phyloP scores from a whole-genome alignment of 441 rosid genomes.

The Euphorbia schlechtendalii region DNA sequence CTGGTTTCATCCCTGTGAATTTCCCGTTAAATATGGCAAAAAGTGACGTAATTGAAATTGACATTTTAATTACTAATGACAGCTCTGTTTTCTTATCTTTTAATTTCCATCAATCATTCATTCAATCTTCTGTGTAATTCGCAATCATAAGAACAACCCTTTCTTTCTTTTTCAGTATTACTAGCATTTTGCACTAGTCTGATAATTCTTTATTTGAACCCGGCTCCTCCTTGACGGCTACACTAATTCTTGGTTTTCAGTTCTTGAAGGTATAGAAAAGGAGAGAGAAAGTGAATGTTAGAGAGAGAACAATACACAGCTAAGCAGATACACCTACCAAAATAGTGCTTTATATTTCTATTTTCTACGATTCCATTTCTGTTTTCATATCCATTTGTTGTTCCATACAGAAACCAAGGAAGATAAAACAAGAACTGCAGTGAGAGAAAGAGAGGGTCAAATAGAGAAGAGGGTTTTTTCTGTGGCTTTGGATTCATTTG shows the following conservation, averaged over 20 bases:
- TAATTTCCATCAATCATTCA: slow-evolving; percentile 18
- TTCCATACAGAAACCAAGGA: not conserved
- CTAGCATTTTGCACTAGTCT: no score
- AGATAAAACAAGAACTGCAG: not conserved
- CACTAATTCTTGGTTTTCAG: not conserved
- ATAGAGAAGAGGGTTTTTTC: slow-evolving; percentile 10
- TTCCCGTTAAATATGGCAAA: slow-evolving; percentile 8
- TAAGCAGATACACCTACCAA: slow-evolving; percentile 37
- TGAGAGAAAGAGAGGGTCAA: not conserved
- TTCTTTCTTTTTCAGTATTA: no score
- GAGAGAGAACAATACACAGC: no score
- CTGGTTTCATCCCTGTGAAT: not conserved
- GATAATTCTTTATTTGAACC: no score
- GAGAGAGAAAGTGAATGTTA: no score
- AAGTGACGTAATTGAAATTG: not conserved
- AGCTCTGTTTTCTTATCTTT: not conserved
- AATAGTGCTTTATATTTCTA: slow-evolving; percentile 5
- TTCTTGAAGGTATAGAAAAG: slow-evolving; percentile 6
- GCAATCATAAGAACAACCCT: no score
- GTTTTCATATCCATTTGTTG: no score
- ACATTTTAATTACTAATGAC: slow-evolving; percentile 8
- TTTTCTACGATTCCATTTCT: not conserved
- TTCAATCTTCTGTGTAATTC: not conserved
- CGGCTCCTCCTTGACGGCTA: no score
- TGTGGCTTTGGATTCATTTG: slow-evolving; percentile 73